Evolutionary conservation across 208 protist species (phyloP).

Genomic region (Wallacemonas sp.): DNA sequence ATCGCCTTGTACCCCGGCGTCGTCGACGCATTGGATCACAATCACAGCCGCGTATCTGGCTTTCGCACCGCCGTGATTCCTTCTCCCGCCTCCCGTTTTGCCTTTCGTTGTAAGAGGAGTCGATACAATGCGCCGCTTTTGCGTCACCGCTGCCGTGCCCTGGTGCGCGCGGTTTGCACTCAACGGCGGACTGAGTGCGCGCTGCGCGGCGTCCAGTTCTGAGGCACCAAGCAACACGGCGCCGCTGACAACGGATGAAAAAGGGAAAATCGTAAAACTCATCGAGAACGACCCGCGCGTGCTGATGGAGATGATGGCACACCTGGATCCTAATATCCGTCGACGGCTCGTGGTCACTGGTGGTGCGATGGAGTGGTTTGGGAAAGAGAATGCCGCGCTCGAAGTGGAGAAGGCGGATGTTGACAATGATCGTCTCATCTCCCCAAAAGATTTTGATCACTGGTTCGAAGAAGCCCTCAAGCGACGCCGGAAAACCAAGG

Average conservation of each 20-base stretch:
- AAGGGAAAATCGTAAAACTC: constrained; percentile 57
- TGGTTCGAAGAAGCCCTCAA: constrained; percentile 87
- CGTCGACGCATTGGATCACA: too few relatives aligned
- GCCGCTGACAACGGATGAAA: constrained; percentile 40
- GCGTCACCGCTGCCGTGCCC: background rate
- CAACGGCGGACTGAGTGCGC: background rate
- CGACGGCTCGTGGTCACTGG: constrained; percentile 82
- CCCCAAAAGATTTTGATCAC: constrained; percentile 90
- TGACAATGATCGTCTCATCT: constrained; percentile 83
- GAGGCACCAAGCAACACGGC: background rate
- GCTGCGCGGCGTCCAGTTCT: background rate
- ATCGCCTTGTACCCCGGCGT: too few relatives aligned
- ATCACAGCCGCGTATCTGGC: too few relatives aligned
- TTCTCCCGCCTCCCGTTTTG: too few relatives aligned
- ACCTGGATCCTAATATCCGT: constrained; percentile 69
- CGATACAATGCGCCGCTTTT: too few relatives aligned
- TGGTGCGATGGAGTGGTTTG: constrained; percentile 92
- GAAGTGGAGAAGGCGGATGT: constrained; percentile 81
- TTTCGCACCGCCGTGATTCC: too few relatives aligned
- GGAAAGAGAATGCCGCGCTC: constrained; percentile 74
- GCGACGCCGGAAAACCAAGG: constrained; percentile 38
- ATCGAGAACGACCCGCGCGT: constrained; percentile 85
- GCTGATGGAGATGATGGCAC: constrained; percentile 77
- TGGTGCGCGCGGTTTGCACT: background rate
- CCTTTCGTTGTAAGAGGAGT: too few relatives aligned